A percentile compares a stretch with the other conserved stretches of the same genome.
Evolutionary conservation across 2,329 filamentous ascomycete species (phyloP).

Genomic region (Blumeriella jaapii): DNA sequence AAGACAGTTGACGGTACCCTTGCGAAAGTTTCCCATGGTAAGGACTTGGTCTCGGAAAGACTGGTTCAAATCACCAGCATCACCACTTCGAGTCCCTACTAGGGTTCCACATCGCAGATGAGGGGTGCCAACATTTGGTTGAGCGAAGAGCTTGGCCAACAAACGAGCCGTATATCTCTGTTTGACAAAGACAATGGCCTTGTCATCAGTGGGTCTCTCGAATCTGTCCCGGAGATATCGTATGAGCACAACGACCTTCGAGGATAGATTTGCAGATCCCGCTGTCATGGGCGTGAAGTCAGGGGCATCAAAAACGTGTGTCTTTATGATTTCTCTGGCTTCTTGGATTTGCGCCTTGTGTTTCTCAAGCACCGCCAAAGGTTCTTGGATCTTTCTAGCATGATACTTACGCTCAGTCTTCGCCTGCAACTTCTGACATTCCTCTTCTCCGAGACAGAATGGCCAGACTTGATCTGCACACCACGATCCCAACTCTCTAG

Average conservation of each 20-base stretch:
- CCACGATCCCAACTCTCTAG: conserved; percentile 66
- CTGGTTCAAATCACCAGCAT: conserved; percentile 40
- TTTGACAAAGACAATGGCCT: conserved; percentile 83
- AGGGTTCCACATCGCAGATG: conserved; percentile 52
- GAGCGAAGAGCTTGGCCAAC: conserved; percentile 55
- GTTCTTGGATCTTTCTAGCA: conserved; percentile 17
- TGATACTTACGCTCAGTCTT: conserved; percentile 35
- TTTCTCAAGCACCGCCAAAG: conserved; percentile 35
- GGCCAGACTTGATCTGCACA: conserved; percentile 75
- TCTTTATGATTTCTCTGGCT: conserved; percentile 43
- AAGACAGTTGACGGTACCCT: conserved; percentile 48
- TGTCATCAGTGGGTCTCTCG: conserved; percentile 40
- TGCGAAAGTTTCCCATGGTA: conserved; percentile 54
- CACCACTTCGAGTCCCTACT: conserved; percentile 41
- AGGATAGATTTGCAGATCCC: conserved; percentile 40
- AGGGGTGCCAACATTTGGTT: conserved; percentile 40
- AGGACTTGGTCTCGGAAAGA: conserved; percentile 65
- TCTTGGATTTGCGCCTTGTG: conserved; percentile 46
- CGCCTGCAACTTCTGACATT: conserved; percentile 48
- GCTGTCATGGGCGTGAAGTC: conserved; percentile 16
- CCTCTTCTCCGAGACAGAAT: conserved; percentile 52
- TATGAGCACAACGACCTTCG: conserved; percentile 58
- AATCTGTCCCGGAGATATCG: conserved; percentile 53
- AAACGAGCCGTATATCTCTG: conserved; percentile 66
- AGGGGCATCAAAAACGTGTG: conserved; percentile 34